A percentile compares a stretch with the other conserved stretches of the same genome.
These are phyloP conservation scores for Chlorella ohadii DNA, from an alignment of 139 green algal genomes.

Conservation along the genomic window DNA sequence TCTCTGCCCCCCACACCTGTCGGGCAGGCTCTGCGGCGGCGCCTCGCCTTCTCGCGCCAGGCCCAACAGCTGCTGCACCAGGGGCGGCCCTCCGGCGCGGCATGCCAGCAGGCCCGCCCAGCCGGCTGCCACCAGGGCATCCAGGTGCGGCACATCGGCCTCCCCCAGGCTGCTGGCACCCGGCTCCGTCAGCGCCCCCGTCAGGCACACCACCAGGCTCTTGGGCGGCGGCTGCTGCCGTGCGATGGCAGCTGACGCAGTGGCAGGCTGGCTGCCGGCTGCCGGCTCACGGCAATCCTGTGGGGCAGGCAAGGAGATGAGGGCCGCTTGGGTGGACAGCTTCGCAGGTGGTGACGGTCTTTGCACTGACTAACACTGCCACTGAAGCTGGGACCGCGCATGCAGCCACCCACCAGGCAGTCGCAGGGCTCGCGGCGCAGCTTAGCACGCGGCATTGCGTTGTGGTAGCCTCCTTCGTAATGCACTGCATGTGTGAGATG, in stretches of 20 bases:
- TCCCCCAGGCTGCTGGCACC: not conserved
- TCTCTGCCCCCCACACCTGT: not conserved
- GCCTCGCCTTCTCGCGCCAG: constrained; percentile 20
- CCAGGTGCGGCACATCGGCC: constrained; percentile 50
- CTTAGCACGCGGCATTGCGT: constrained; percentile 35
- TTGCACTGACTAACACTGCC: too few species aligned
- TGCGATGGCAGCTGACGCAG: constrained; percentile 2
- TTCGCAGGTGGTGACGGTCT: too few species aligned
- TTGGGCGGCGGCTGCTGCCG: constrained; percentile 64
- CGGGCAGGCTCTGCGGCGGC: not conserved
- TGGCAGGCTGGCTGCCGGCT: not conserved
- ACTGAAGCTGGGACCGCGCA: too few species aligned
- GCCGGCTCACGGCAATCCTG: not conserved
- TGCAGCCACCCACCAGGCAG: constrained; percentile 33
- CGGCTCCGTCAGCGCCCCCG: constrained; percentile 6
- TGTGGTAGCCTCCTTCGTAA: too few species aligned
- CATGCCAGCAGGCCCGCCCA: not conserved
- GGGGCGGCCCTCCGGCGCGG: not conserved
- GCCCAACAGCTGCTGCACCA: constrained; percentile 53
- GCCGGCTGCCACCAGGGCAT: constrained; percentile 27
- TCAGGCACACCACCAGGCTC: constrained; percentile 54
- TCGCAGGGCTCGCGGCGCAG: constrained; percentile 37
- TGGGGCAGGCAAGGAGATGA: too few species aligned
- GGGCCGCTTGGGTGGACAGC: too few species aligned
- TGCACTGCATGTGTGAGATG: too few species aligned